Evolutionary conservation across 495 filamentous ascomycete genomes (phyloP).

Genomic region (Podospora pseudocomata): DNA sequence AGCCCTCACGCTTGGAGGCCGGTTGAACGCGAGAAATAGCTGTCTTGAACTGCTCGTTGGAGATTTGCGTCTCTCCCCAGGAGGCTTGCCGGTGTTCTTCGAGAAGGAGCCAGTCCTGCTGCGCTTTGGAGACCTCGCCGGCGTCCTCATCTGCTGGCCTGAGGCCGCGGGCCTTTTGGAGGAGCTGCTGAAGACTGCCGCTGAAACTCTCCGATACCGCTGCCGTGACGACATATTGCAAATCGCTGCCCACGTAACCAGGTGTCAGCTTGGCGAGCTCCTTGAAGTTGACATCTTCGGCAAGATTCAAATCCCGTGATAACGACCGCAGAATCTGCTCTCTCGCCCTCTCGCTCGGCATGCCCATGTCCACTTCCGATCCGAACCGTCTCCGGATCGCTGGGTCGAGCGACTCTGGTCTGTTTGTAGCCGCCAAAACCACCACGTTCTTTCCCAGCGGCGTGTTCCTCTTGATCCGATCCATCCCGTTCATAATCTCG

Average conservation of each 20-base stretch:
- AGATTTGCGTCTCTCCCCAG: constrained; percentile 33
- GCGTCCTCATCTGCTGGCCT: constrained; percentile 49
- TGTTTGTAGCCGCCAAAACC: constrained; percentile 88
- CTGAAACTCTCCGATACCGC: constrained; percentile 30
- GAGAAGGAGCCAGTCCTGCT: constrained; percentile 36
- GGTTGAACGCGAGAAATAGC: constrained; percentile 86
- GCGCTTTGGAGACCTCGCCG: constrained; percentile 51
- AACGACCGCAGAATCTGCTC: constrained; percentile 80
- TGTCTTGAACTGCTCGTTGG: constrained; percentile 61
- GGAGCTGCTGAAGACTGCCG: constrained; percentile 23
- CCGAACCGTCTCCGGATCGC: constrained; percentile 85
- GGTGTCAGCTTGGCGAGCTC: constrained; percentile 84
- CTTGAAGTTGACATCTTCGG: constrained; percentile 70
- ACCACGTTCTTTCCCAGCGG: constrained; percentile 86
- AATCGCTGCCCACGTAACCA: constrained; percentile 93
- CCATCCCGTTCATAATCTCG: constrained; percentile 86
- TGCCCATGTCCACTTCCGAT: constrained; percentile 92
- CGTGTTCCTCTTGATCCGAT: constrained; percentile 74
- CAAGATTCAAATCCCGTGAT: constrained; percentile 64
- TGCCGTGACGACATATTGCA: constrained; percentile 67
- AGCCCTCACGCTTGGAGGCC: constrained; percentile 91
- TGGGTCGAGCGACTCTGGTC: constrained; percentile 85
- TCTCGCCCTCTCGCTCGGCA: constrained; percentile 78
- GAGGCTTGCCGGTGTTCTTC: constrained; percentile 26
- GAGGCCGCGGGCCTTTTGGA: constrained; percentile 21